phyloP scores from a whole-genome alignment of 2,329 filamentous ascomycete species.

The Spiromastix sp. region DNA sequence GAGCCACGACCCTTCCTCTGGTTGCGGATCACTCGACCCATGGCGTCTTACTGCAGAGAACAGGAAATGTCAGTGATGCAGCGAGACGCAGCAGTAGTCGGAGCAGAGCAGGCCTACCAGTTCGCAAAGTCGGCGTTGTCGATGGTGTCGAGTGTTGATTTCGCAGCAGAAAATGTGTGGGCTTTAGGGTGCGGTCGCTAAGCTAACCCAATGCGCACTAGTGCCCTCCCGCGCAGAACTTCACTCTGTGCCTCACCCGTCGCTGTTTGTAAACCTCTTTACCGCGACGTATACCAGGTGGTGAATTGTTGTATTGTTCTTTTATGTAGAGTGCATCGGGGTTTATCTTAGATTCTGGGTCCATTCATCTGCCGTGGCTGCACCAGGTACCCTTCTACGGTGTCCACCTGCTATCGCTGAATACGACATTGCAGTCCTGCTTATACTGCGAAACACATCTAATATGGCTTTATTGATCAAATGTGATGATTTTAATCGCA shows the following conservation, averaged over 20 bases:
- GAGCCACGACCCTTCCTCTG: slow-evolving; percentile 69
- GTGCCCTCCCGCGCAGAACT: slow-evolving; percentile 4
- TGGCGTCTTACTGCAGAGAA: slow-evolving; percentile 33
- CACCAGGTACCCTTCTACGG: no score
- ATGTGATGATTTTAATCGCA: no score
- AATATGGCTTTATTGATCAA: no score
- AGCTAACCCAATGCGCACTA: slow-evolving; percentile 31
- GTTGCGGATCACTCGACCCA: slow-evolving; percentile 66
- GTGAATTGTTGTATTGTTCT: no score
- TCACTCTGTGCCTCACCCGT: neutral
- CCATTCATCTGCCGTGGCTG: no score
- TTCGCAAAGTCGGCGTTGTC: slow-evolving; percentile 30
- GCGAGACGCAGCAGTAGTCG: slow-evolving; percentile 20
- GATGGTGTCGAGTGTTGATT: slow-evolving; percentile 26
- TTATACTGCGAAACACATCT: no score
- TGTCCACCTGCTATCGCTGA: no score
- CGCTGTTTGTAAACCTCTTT: no score
- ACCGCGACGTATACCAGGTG: no score
- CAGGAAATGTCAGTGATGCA: slow-evolving; percentile 24
- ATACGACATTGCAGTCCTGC: no score
- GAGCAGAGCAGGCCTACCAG: slow-evolving; percentile 27
- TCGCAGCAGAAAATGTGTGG: slow-evolving; percentile 32
- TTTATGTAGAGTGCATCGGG: no score
- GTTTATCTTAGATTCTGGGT: no score
- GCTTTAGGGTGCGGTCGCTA: slow-evolving; percentile 37